phyloP scores from a whole-genome alignment of 2,329 filamentous ascomycete species.

The Phialophora chinensis region DNA sequence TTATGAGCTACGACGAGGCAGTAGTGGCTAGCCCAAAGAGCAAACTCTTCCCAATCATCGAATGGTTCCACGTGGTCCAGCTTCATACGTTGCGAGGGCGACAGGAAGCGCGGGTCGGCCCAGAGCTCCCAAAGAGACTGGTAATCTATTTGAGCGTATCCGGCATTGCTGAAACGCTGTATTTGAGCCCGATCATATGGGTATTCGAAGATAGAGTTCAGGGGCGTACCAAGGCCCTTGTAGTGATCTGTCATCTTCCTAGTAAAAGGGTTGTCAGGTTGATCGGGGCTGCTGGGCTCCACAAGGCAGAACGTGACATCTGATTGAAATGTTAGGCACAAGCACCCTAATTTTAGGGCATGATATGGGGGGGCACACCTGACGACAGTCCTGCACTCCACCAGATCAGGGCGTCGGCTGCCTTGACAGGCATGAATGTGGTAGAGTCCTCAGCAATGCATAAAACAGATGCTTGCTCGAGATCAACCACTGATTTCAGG shows the following conservation, averaged over 20 bases:
- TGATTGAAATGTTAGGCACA: conserved; percentile 17
- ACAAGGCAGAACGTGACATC: conserved; percentile 81
- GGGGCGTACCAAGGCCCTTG: conserved; percentile 35
- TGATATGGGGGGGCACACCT: conserved; percentile 55
- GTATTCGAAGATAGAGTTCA: conserved; percentile 63
- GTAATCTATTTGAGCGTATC: conserved; percentile 68
- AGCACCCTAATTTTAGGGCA: background rate
- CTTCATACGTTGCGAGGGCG: conserved; percentile 61
- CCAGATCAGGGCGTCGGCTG: conserved; percentile 74
- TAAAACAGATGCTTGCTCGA: conserved; percentile 67
- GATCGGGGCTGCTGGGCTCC: conserved; percentile 83
- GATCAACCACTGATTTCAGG: conserved; percentile 64
- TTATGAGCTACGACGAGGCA: conserved; percentile 59
- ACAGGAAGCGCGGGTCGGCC: conserved; percentile 71
- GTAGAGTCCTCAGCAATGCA: conserved; percentile 90
- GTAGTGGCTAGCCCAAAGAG: conserved; percentile 83
- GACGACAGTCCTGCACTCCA: conserved; percentile 75
- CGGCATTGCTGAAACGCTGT: conserved; percentile 68
- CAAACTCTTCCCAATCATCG: conserved; percentile 93
- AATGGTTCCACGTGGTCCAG: conserved; percentile 82
- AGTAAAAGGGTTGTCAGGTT: conserved; percentile 77
- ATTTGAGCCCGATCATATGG: conserved; percentile 69
- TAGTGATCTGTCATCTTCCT: conserved; percentile 38
- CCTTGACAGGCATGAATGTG: conserved; percentile 80
- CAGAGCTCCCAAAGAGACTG: conserved; percentile 83